These are phyloP conservation scores for Balansia obtecta DNA, from an alignment of 2,329 filamentous ascomycete species.

Conservation along the genomic window DNA sequence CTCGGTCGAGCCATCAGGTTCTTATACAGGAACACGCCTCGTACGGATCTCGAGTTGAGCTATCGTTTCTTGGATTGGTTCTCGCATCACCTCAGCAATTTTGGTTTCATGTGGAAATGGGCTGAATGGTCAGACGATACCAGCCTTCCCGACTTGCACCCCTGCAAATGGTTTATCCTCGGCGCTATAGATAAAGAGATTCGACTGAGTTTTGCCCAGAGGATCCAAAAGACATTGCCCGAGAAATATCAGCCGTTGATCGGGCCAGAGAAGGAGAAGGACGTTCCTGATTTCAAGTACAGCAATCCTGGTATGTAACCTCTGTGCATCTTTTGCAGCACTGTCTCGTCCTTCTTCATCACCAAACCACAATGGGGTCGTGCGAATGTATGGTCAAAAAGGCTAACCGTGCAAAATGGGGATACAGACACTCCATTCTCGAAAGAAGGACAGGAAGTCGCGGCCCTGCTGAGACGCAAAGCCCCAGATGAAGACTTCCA, in stretches of 20 bases:
- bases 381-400: not conserved
- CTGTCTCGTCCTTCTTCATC: not conserved
- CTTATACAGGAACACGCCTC: conserved; percentile 70
- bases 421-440: conserved; percentile 65
- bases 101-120: conserved; percentile 99
- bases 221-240: conserved; percentile 87
- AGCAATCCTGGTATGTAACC: conserved; percentile 53
- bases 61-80: conserved; percentile 97
- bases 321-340: not conserved
- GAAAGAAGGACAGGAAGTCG: conserved; percentile 71
- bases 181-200: conserved; percentile 95
- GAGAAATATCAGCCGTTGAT: conserved; percentile 73
- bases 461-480: conserved; percentile 70
- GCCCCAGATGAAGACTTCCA: conserved; percentile 79
- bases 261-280: conserved; percentile 78
- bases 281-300: conserved; percentile 94
- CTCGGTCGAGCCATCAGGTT: conserved; percentile 86
- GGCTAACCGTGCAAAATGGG: not conserved
- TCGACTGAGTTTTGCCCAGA: conserved; percentile 86
- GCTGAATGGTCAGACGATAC: conserved; percentile 90
- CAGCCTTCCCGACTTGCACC: conserved; percentile 61
- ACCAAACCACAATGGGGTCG: not conserved
- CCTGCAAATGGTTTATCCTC: conserved; percentile 85
- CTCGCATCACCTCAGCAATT: conserved; percentile 93
- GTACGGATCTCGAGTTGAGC: conserved; percentile 74